Evolutionary conservation across 1,284 basidiomycete genomes (phyloP).

Genomic region (Singerocomus rubriflavus): DNA sequence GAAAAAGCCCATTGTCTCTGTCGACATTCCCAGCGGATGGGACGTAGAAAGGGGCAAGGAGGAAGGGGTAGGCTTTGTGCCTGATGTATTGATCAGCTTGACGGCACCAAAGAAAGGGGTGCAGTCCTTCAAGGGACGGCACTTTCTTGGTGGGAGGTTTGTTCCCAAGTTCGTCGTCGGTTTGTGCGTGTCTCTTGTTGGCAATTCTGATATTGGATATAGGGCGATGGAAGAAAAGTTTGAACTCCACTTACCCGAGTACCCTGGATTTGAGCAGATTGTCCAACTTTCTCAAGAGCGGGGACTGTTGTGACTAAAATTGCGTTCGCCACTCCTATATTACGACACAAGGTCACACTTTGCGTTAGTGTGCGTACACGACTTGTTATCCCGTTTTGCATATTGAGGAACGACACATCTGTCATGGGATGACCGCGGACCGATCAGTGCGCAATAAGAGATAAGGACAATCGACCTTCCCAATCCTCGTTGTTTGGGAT

Average conservation of each 20-base stretch:
- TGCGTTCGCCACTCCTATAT: not conserved
- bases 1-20: slow-evolving; percentile 77
- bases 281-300: slow-evolving; percentile 56
- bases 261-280: slow-evolving; percentile 77
- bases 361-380: not conserved
- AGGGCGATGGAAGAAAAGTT: slow-evolving; percentile 72
- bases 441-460: no score
- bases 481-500: no score
- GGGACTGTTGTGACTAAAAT: slow-evolving; percentile 5
- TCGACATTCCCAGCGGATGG: slow-evolving; percentile 98
- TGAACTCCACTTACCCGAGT: slow-evolving; percentile 73
- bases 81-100: slow-evolving; percentile 84
- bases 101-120: slow-evolving; percentile 95
- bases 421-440: no score
- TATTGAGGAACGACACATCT: no score
- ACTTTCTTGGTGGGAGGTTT: slow-evolving; percentile 83
- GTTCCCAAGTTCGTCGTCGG: slow-evolving; percentile 68
- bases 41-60: slow-evolving; percentile 79
- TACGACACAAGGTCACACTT: not conserved
- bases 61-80: slow-evolving; percentile 56
- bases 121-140: slow-evolving; percentile 70
- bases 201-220: slow-evolving; percentile 6
- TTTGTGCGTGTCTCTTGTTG: not conserved
- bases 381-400: no score
- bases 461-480: no score